Percentiles rank a stretch among this genome's conserved stretches.
Conservation (phyloP, 2,329 filamentous ascomycete species). For the Penicillium freii region DNA sequence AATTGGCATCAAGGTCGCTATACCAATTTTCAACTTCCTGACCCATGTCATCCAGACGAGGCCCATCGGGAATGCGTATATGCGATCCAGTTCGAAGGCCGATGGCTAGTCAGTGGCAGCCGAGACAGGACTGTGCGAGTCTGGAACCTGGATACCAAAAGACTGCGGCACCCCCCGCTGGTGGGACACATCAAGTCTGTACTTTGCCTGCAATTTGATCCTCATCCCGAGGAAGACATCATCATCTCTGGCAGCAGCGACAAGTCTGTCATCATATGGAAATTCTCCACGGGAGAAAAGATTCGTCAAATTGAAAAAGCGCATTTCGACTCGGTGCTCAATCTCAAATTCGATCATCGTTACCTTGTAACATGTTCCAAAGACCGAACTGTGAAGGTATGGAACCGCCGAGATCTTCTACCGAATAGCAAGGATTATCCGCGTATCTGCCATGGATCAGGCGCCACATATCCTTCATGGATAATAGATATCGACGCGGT, state of each 20-base stretch:
- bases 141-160: conserved; percentile 81
- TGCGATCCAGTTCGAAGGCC: conserved; percentile 81
- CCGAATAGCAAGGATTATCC: conserved; percentile 48
- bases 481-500: conserved; percentile 52
- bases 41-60: conserved; percentile 74
- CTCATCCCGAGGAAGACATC: conserved; percentile 79
- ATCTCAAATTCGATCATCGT: conserved; percentile 85
- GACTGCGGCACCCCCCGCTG: conserved; percentile 72
- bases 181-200: conserved; percentile 80
- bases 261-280: conserved; percentile 85
- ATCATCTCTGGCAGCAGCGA: conserved; percentile 97
- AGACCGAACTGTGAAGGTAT: conserved; percentile 94
- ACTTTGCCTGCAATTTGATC: conserved; percentile 91
- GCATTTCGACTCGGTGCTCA: conserved; percentile 87
- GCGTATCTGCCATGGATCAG: conserved; percentile 40
- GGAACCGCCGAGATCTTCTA: conserved; percentile 72
- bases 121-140: conserved; percentile 83
- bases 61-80: conserved; percentile 93
- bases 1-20: conserved; percentile 87
- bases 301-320: conserved; percentile 73
- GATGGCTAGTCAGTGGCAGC: conserved; percentile 89
- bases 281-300: conserved; percentile 83
- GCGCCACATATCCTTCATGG: conserved; percentile 52
- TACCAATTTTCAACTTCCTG: conserved; percentile 85
- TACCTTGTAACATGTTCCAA: conserved; percentile 97